These are phyloP conservation scores for Colletotrichum sansevieriae DNA, from an alignment of 2,329 filamentous ascomycete genomes.

Conservation along the genomic window DNA sequence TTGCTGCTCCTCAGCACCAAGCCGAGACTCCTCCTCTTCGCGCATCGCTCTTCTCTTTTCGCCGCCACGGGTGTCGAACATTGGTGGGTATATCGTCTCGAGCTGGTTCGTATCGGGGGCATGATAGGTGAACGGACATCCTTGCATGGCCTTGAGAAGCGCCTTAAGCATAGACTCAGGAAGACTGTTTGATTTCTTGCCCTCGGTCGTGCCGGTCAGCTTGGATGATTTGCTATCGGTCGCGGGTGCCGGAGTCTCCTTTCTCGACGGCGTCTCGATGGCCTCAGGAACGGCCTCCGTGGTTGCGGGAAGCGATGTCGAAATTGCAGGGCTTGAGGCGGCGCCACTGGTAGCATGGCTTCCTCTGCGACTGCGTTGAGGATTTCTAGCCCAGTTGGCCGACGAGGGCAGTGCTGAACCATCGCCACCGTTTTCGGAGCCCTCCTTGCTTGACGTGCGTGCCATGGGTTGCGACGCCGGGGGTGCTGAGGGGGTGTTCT, in stretches of 20 bases:
- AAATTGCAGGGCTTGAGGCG: conserved; percentile 85
- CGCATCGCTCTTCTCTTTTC: conserved; percentile 83
- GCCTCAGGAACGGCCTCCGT: conserved; percentile 63
- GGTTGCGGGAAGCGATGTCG: conserved; percentile 67
- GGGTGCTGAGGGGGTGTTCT: conserved; percentile 56
- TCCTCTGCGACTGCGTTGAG: conserved; percentile 75
- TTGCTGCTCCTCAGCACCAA: conserved; percentile 62
- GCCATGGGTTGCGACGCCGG: conserved; percentile 73
- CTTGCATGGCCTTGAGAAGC: conserved; percentile 54
- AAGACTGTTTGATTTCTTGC: conserved; percentile 31
- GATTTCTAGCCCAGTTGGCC: conserved; percentile 89
- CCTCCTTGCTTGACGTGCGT: conserved; percentile 83
- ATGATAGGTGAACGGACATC: conserved; percentile 50
- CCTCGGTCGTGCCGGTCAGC: conserved; percentile 5
- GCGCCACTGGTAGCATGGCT: conserved; percentile 87
- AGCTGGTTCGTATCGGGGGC: conserved; percentile 42
- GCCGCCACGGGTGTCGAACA: conserved; percentile 87
- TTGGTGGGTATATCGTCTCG: conserved; percentile 66
- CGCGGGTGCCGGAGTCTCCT: conserved; percentile 46
- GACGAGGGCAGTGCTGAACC: conserved; percentile 92
- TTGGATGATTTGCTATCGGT: conserved; percentile 26
- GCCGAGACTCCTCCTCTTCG: conserved; percentile 74
- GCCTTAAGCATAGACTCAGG: conserved; percentile 48
- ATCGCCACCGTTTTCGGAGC: conserved; percentile 78
- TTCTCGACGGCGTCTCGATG: conserved; percentile 51